Percentiles rank a stretch among this genome's conserved stretches.
These are phyloP conservation scores for Plasmodium ovale DNA, from an alignment of 169 alveolate genomes.

Conservation along the genomic window DNA sequence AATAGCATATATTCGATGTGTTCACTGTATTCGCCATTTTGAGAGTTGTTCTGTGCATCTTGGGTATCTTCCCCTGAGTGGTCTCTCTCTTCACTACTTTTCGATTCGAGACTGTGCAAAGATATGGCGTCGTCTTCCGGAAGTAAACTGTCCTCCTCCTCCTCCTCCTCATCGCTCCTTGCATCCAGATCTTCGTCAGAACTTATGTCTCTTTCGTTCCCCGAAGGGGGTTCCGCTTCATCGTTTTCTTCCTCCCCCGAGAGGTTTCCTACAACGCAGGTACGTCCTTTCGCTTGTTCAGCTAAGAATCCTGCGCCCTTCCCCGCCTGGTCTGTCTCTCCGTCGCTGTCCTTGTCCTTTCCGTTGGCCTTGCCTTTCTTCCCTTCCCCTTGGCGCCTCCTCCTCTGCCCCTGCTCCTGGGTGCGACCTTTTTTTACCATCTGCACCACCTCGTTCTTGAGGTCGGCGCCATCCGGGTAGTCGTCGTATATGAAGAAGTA, in stretches of 20 bases:
- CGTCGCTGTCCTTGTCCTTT: neutral
- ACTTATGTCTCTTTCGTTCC: neutral
- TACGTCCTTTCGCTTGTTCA: neutral
- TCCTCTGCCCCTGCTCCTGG: neutral
- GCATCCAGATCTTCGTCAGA: conserved; percentile 28
- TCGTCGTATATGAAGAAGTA: conserved; percentile 45
- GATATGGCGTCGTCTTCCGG: conserved; percentile 19
- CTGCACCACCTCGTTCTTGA: conserved; percentile 39
- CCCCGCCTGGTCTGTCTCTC: neutral
- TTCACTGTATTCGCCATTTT: neutral
- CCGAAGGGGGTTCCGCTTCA: neutral
- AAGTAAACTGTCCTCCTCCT: neutral
- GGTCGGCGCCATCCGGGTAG: conserved; percentile 2
- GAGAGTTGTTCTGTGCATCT: too few species aligned
- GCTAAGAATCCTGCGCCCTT: neutral
- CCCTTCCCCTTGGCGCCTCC: neutral
- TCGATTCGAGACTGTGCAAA: conserved; percentile 22
- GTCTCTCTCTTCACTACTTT: neutral
- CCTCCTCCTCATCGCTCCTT: conserved; percentile 13
- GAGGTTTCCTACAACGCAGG: neutral
- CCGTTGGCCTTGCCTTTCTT: neutral
- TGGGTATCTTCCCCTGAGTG: neutral
- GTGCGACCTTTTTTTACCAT: conserved; percentile 23
- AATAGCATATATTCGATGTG: conserved; percentile 11
- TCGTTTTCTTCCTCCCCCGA: neutral